Percentiles rank a stretch among this genome's conserved stretches.
phyloP scores from a whole-genome alignment of 768 basidiomycete species.

The Leccinum broughii region DNA sequence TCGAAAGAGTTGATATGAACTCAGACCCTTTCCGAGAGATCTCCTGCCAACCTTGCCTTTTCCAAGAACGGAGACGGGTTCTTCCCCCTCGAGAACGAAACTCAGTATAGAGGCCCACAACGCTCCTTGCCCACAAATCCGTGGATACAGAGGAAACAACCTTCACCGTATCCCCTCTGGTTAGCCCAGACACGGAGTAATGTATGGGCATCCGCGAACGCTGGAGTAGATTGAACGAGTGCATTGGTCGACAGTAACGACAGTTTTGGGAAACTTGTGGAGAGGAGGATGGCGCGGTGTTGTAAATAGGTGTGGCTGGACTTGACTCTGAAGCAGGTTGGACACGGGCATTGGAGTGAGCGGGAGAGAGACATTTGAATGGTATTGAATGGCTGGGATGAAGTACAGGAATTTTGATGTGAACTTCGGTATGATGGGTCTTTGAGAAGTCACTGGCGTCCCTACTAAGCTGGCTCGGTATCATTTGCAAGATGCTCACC shows the following conservation, averaged over 20 bases:
- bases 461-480: constrained; percentile 36
- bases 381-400: constrained; percentile 62
- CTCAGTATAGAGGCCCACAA: constrained; percentile 71
- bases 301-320: constrained; percentile 75
- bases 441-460: constrained; percentile 63
- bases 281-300: constrained; percentile 62
- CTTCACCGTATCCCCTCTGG: constrained; percentile 75
- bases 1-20: constrained; percentile 88
- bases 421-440: constrained; percentile 61
- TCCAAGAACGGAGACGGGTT: constrained; percentile 35
- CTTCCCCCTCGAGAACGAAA: constrained; percentile 62
- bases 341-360: constrained; percentile 65
- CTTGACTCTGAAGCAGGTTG: constrained; percentile 28
- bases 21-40: constrained; percentile 76
- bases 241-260: constrained; percentile 47
- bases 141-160: constrained; percentile 51
- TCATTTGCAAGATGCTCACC: constrained; percentile 38
- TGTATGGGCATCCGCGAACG: constrained; percentile 72
- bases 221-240: constrained; percentile 50
- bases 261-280: constrained; percentile 33
- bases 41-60: constrained; percentile 39
- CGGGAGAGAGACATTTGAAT: constrained; percentile 68
- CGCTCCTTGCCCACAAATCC: constrained; percentile 69
- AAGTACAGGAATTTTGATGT: constrained; percentile 65
- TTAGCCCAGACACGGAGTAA: constrained; percentile 90